Evolutionary conservation across 257 asterid species (phyloP), one percentile per base, ranked within the genome.

Genomic region (Primulina huaijiensis): DNA sequence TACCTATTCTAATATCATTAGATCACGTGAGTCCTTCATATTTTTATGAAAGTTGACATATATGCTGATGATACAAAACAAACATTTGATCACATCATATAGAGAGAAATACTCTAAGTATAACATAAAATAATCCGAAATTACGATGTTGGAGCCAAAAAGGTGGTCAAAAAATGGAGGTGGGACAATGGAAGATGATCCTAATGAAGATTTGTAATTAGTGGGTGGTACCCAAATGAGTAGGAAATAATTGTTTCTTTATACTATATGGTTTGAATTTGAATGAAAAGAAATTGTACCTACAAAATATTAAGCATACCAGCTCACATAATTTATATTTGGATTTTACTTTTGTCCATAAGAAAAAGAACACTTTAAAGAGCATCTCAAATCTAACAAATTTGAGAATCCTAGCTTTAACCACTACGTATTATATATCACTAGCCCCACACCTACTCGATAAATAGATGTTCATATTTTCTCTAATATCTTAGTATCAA

Each of bases 141-240:
- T 23, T 23, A 23, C 1, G 25, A 23, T 61, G 1, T 72, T 78
- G 75, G 74, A 70, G 46, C 72, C 76, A 77, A 82, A 23, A 86
- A 75, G 69, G 75, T 68, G 71, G 90, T 88, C 90, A 88, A 88
- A 21, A 64, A 81, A 20, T 76, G 70, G 74, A 43, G 74, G 71
- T 59, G 76, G 77, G 82, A 74, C 82, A 74, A 57, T 64, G 53
- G 75, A 81, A 35, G 74, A 64, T 67, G 82, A 80, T 82, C 68
- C 16, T 72, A 62, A 67, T 72, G 66, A 74, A 78, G 82, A 83
- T 75, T 68, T 76, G 72, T 21, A 60, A 35, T 72, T 74, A 37
- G 71, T 80, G 81, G 77, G 88, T 72, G 82, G 79, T 77, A 69
- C 81, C 73, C 70, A 78, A 88, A 84, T 88, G 90, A 88, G 87